phyloP scores from a whole-genome alignment of 345 rosid genomes.

The Bruguiera gymnorhiza region DNA sequence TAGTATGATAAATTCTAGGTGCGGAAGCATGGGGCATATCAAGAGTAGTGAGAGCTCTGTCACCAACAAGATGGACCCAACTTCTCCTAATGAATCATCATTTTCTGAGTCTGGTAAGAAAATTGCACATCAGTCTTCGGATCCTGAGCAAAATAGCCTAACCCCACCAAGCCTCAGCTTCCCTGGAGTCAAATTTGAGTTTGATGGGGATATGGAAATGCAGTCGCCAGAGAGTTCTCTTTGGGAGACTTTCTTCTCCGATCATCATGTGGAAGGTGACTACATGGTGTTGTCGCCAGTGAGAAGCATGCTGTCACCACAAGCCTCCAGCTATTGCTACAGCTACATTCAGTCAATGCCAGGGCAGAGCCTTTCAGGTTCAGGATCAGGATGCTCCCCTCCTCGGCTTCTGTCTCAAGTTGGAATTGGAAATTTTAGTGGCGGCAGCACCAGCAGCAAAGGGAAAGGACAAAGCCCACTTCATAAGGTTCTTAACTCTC shows the following conservation, averaged over 20 bases:
- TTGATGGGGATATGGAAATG: conserved; percentile 51
- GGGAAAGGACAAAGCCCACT: conserved; percentile 46
- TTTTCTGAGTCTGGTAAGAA: conserved; percentile 27
- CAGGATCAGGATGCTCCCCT: conserved; percentile 27
- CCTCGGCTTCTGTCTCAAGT: conserved; percentile 35
- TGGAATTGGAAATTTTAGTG: conserved; percentile 26
- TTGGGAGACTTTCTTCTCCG: conserved; percentile 59
- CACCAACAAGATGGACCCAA: conserved; percentile 16
- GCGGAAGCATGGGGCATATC: conserved; percentile 37
- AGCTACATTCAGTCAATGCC: conserved; percentile 33
- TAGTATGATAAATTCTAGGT: conserved; percentile 39
- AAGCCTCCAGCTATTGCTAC: conserved; percentile 16
- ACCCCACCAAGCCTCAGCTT: conserved; percentile 50
- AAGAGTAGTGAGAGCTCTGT: conserved; percentile 45
- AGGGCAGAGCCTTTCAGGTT: conserved; percentile 37
- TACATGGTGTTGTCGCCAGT: conserved; percentile 64
- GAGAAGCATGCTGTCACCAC: conserved; percentile 43
- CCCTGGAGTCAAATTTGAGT: conserved; percentile 41
- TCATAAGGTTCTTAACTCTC: conserved; percentile 43
- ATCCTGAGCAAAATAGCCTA: conserved; percentile 37
- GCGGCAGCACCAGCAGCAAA: conserved; percentile 14
- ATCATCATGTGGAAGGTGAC: conserved; percentile 44
- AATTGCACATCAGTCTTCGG: conserved; percentile 22
- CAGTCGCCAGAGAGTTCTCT: conserved; percentile 53
- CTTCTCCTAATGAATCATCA: conserved; percentile 34